Base-by-base conservation (phyloP, 73 alveolate species). In the Urostyla sp. region DNA sequence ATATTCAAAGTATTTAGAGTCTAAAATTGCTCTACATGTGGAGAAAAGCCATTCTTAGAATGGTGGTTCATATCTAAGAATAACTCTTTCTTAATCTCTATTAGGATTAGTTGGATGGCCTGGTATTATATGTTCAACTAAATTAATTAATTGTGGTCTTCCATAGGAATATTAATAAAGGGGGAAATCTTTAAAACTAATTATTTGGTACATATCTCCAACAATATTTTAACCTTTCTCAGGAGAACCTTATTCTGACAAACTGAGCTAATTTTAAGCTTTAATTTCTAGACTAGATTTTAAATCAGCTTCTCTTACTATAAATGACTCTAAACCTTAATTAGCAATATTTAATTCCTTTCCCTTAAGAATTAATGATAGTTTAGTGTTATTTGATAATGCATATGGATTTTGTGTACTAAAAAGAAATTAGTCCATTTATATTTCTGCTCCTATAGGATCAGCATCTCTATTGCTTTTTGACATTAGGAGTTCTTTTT, bases 1-100 rank as follows among this genome's bases (percentile, higher is more conserved):
- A 79, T 91, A 90, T 36, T 94, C 98, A 84, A 59, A 75, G 76
- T 84, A 91, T 75, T 94, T 87, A 8, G 95, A 88, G 54, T 94
- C 98, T 21, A 87, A 67, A 16, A 94, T 94, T 0, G 93, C 96
- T 38, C 94, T 74, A 51, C 75, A 36, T 0, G 75, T 52, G 20
- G 79, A 8, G 26, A 63, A 63, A 13, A 63, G 60, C 79, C 79
- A 63, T 4, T 35, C 3, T n/a, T 57, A 2, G 30, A 63, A 63
- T 63, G 79, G 79, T 15, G 79, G 79, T 27, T 63, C 53, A 63
- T 21, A 63, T 63, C 44, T 63, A 31, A 63, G 26, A 16, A 43
- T 63, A n/a, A n/a, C n/a, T 28, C 35, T 36, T 5, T 57, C 55
- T 43, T 57, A 60, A 18, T 38, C 79, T 24, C 27, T 40, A 20